Percentiles rank a stretch among this genome's conserved stretches.
These are phyloP conservation scores for Anthoceros angustus DNA, from an alignment of 225 moss, liverwort and hornwort genomes.

Conservation along the genomic window DNA sequence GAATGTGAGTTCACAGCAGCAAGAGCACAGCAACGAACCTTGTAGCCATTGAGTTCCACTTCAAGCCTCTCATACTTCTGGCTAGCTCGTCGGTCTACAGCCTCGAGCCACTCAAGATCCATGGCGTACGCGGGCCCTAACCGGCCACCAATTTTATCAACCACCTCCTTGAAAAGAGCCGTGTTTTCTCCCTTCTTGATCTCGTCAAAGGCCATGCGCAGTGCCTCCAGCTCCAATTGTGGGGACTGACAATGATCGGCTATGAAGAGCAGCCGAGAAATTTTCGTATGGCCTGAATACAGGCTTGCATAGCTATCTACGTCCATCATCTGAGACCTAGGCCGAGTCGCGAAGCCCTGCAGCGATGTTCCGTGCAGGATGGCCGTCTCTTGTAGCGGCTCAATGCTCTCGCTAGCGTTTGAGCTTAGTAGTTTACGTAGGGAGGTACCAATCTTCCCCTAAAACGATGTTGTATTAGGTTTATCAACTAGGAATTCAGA, in stretches of 20 bases:
- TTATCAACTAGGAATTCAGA: too few species aligned
- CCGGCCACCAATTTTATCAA: slow-evolving; percentile 75
- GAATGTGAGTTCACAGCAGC: not conserved
- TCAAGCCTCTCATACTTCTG: slow-evolving; percentile 94
- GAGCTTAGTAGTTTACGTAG: too few species aligned
- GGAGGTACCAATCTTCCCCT: too few species aligned
- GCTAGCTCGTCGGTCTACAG: slow-evolving; percentile 65
- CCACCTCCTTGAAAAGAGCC: slow-evolving; percentile 64
- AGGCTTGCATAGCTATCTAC: slow-evolving; percentile 87
- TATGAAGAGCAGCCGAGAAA: slow-evolving; percentile 77
- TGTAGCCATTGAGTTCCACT: slow-evolving; percentile 85
- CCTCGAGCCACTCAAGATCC: slow-evolving; percentile 90
- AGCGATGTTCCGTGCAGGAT: too few species aligned
- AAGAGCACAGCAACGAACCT: slow-evolving; percentile 28
- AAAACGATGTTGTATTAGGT: too few species aligned
- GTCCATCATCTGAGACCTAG: slow-evolving; percentile 59
- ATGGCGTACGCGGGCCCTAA: slow-evolving; percentile 40
- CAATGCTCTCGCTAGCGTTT: too few species aligned
- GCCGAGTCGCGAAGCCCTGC: too few species aligned
- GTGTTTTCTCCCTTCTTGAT: slow-evolving; percentile 90
- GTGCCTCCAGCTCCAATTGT: slow-evolving; percentile 71
- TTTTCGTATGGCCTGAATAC: slow-evolving; percentile 85
- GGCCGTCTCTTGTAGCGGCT: too few species aligned
- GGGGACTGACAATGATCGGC: slow-evolving; percentile 78
- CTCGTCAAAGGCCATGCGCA: slow-evolving; percentile 91